phyloP scores from a whole-genome alignment of 2,329 filamentous ascomycete genomes.

The Diaporthe caulivora region DNA sequence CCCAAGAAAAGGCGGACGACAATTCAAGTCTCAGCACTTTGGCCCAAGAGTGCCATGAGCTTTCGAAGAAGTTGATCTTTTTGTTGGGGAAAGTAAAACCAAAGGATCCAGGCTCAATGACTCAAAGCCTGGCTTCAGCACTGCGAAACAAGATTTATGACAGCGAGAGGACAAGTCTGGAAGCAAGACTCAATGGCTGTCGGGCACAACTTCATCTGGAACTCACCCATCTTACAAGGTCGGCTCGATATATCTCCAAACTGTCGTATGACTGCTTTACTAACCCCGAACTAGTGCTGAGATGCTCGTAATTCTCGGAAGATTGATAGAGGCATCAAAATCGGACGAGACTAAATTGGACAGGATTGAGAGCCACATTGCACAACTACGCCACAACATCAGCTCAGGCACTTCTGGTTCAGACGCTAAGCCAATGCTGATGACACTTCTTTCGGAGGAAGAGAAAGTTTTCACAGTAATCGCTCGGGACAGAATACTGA shows the following conservation, averaged over 20 bases:
- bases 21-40: background rate
- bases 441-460: background rate
- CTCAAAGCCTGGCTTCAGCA: background rate
- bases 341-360: background rate
- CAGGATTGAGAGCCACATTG: background rate
- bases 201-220: conserved; percentile 14
- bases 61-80: background rate
- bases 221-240: conserved; percentile 12
- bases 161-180: conserved; percentile 2
- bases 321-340: background rate
- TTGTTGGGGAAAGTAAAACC: conserved; percentile 15
- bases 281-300: background rate
- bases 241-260: background rate
- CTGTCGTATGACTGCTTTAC: background rate
- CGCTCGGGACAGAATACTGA: background rate
- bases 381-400: background rate
- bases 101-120: background rate
- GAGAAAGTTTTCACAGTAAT: background rate
- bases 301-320: background rate
- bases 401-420: background rate
- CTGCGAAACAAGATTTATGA: conserved; percentile 13
- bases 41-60: background rate
- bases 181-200: background rate
- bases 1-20: background rate
- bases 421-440: background rate